A percentile compares a stretch with the other conserved stretches of the same genome.
These are phyloP conservation scores for Lipomyces mesembrius DNA, from an alignment of 805 yeast genomes.

Conservation along the genomic window DNA sequence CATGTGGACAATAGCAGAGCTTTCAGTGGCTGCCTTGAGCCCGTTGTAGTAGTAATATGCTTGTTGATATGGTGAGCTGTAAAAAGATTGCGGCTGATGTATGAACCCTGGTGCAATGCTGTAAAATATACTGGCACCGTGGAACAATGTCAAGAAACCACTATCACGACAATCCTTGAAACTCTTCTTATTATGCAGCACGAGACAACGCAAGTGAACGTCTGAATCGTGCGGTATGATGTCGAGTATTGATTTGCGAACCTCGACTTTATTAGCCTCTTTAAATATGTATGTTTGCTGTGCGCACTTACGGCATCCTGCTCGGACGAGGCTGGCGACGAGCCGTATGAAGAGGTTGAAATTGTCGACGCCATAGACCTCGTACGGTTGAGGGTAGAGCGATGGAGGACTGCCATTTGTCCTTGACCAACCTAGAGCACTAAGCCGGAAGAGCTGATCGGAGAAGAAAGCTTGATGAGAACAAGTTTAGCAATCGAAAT, in stretches of 20 bases:
- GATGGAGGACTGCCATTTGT: not conserved
- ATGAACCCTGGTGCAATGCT: not conserved
- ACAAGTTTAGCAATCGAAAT: not conserved
- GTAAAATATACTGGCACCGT: not conserved
- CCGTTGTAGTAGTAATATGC: not conserved
- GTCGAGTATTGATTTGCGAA: not conserved
- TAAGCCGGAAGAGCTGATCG: not conserved
- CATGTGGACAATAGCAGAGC: not conserved
- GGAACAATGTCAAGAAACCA: not conserved
- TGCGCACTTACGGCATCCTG: not conserved
- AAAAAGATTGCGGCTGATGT: not conserved
- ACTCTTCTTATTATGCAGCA: not conserved
- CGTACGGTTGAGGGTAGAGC: not conserved
- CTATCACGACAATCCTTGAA: not conserved
- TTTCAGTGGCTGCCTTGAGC: not conserved
- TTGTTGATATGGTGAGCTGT: not conserved
- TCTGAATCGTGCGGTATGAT: not conserved
- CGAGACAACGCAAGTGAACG: not conserved
- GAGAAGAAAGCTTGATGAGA: not conserved
- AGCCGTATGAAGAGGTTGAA: not conserved
- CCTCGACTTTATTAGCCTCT: not conserved
- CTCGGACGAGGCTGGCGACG: not conserved
- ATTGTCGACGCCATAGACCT: not conserved
- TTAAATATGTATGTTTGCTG: not conserved
- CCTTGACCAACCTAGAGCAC: too few relatives aligned